A percentile compares a stretch with the other conserved stretches of the same genome.
These are phyloP conservation scores for Syzygium oleosum DNA, from an alignment of 345 rosid species.

Conservation along the genomic window DNA sequence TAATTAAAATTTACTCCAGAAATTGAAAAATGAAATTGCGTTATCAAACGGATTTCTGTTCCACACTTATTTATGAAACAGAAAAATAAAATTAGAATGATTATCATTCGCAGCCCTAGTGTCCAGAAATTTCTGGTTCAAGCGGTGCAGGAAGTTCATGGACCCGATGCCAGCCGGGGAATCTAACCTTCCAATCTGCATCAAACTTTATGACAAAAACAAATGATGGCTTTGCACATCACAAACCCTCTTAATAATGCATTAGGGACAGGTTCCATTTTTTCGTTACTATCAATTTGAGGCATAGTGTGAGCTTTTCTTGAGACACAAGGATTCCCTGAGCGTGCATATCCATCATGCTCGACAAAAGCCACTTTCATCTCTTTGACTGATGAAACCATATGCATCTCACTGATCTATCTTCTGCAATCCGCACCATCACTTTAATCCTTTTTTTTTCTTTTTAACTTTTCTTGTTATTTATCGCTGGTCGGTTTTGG, in stretches of 20 bases:
- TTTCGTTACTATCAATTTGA: background rate
- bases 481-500: constrained; percentile 24
- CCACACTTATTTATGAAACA: too few relatives aligned
- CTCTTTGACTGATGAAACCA: constrained; percentile 4
- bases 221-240: background rate
- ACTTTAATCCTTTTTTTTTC: background rate
- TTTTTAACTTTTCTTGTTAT: background rate
- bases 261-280: background rate
- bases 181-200: background rate
- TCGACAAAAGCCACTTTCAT: constrained; percentile 12
- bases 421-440: background rate
- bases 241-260: background rate
- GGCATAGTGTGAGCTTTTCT: constrained; percentile 15
- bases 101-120: too few relatives aligned
- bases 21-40: too few relatives aligned
- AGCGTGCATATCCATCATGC: constrained; percentile 31
- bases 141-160: background rate
- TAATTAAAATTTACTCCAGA: too few relatives aligned
- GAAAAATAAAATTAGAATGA: too few relatives aligned
- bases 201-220: background rate
- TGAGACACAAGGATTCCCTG: constrained; percentile 40
- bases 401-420: background rate
- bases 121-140: background rate
- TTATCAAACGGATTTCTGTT: too few relatives aligned
- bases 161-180: background rate